Base-by-base conservation (phyloP, 495 filamentous ascomycete species). In the Astrothelium macrocarpum region DNA sequence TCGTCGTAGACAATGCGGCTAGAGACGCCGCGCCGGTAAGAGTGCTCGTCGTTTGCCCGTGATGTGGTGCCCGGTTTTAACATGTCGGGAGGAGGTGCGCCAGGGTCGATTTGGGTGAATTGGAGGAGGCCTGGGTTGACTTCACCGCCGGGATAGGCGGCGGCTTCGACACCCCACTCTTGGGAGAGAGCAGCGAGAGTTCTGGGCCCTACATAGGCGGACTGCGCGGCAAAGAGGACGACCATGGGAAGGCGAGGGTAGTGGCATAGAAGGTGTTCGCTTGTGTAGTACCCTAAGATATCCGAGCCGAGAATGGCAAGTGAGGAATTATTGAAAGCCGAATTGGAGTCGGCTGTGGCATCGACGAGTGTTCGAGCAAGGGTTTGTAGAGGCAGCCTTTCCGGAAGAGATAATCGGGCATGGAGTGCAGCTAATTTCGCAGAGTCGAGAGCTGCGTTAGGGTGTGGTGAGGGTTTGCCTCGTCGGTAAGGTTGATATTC, bases 71-170 rank as follows among this genome's bases (percentile, higher is more conserved):
- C 49, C 2, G 49, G 49, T 16, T 56, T 56, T 2, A 56, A 25
- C 49, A 56, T 56, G 49, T 56, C 49, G 49, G 49, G 49, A 29
- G 49, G 49, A 29, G 49, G 49, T 28, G 49, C 49, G 16, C 87
- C 88, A 1, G 88, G 82, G 34, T 78, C 74, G 39, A 87, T 59
- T 53, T 82, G 75, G 60, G 78, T 80, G 76, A 90, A 94, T 73
- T 97, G 95, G 45, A 98, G 80, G n/a, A 92, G 77, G 11, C 94
- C 95, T 1, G 93, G 88, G 74, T 98, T 92, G 62, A 97, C 93
- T 75, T 97, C 90, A 53, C 83, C 86, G 25, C 91, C 92, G 0
- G 94, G 93, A 36, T 82, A 84, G 9, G 89, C 87, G 18, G 89
- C 94, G 42, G 77, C 69, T 69, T 97, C 93, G 18, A 97, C 83